Evolutionary conservation across 169 alveolate species (phyloP).

Genomic region (Cytauxzoon felis): DNA sequence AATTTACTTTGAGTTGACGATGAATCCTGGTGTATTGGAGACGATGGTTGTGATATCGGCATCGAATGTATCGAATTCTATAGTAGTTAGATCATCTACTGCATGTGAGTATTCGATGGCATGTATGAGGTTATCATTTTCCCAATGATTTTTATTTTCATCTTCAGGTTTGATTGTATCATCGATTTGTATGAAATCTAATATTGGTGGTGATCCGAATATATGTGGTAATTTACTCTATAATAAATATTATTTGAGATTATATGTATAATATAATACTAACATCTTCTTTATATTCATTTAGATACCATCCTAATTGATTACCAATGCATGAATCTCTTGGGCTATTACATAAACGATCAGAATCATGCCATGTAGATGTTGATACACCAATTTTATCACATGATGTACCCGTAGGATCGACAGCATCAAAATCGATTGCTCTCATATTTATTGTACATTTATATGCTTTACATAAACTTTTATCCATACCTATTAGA

Average conservation of each 20-base stretch:
- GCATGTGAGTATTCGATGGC: conserved; percentile 14
- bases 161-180: background rate
- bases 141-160: conserved; percentile 15
- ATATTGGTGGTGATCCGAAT: conserved; percentile 45
- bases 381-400: conserved; percentile 52
- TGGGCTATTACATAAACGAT: conserved; percentile 23
- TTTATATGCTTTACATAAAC: conserved; percentile 7
- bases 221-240: conserved; percentile 45
- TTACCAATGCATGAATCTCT: conserved; percentile 26
- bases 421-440: conserved; percentile 41
- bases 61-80: conserved; percentile 34
- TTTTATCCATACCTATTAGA: background rate
- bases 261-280: background rate
- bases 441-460: conserved; percentile 43
- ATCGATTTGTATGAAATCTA: background rate
- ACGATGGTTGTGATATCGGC: conserved; percentile 45
- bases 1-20: conserved; percentile 39
- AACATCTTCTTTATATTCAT: conserved; percentile 24
- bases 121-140: conserved; percentile 14
- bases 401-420: conserved; percentile 29
- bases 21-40: conserved; percentile 49
- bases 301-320: conserved; percentile 51
- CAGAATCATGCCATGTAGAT: conserved; percentile 34
- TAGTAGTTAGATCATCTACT: conserved; percentile 21
- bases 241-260: background rate